Base-by-base conservation (phyloP, 2,329 filamentous ascomycete species). In the Thelonectria discophora region DNA sequence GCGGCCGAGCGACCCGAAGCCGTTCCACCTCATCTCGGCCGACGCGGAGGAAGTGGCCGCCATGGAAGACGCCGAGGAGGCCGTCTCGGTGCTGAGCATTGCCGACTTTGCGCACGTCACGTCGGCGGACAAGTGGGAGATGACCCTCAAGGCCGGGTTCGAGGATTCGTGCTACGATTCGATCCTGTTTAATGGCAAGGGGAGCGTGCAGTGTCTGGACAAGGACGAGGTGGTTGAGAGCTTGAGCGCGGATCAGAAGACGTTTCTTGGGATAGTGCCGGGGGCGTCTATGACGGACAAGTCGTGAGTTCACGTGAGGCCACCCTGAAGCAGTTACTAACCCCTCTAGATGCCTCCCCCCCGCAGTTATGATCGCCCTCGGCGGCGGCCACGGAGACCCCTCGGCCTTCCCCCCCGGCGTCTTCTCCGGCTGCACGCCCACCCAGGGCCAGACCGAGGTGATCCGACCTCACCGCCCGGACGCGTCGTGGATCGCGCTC, bases 181-280 rank as follows among this genome's bases (percentile, higher is more conserved):
- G 0, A 76, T 90, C 13, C 74, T 90, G 11, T 78, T 90, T 52
- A 89, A 90, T 60, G 88, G 88, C 21, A 85, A 87, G 65, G 86
- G 86, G 3, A 77, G 78, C 1, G 81, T 86, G 0, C 74, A 82
- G 49, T 89, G 87, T 69, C 77, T 83, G 0, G 73, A 76, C 6
- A n/a, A n/a, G n/a, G 77, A 78, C 5, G 76, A 83, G 40, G 77
- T 87, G 5, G 73, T 77, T 30, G 68, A 76, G 2, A 77, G 79
- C 7, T 61, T 78, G 17, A 75, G 62, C 6, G 63, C 71, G 0
- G 58, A 70, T 3, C 79, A 81, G 37, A 68, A 71, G 52, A 30
- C 34, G 0, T 71, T 75, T 3, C 65, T 81, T 0, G 39, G 30
- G 0, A 10, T 73, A 2, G 70, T 75, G 1, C 73, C 72, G 3